These are phyloP conservation scores for Coniochaeta sp. DNA, from an alignment of 2,329 filamentous ascomycete genomes.

Conservation along the genomic window DNA sequence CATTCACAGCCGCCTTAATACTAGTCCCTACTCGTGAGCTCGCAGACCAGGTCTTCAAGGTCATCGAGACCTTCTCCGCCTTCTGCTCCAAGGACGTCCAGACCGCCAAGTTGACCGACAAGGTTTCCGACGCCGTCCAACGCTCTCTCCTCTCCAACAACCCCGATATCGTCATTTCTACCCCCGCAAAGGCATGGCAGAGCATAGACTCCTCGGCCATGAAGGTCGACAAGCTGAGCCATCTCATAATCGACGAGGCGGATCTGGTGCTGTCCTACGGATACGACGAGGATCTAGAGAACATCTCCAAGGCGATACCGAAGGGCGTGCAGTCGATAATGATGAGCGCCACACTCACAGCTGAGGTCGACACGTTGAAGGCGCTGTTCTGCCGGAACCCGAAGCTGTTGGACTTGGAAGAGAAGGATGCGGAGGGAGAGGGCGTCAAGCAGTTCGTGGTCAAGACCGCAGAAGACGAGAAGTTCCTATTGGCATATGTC, in stretches of 20 bases:
- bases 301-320: slow-evolving; percentile 69
- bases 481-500: slow-evolving; percentile 86
- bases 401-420: slow-evolving; percentile 72
- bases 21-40: slow-evolving; percentile 93
- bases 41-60: slow-evolving; percentile 80
- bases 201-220: slow-evolving; percentile 70
- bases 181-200: slow-evolving; percentile 74
- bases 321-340: slow-evolving; percentile 84
- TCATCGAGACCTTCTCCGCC: slow-evolving; percentile 66
- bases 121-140: slow-evolving; percentile 83
- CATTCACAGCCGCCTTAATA: slow-evolving; percentile 68
- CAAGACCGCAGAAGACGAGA: slow-evolving; percentile 91
- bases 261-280: slow-evolving; percentile 92
- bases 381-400: slow-evolving; percentile 79
- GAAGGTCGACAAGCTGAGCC: slow-evolving; percentile 61
- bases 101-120: slow-evolving; percentile 81
- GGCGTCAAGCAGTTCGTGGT: slow-evolving; percentile 83
- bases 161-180: slow-evolving; percentile 87
- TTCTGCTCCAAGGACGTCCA: slow-evolving; percentile 83
- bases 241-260: slow-evolving; percentile 88
- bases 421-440: slow-evolving; percentile 69
- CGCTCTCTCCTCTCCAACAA: slow-evolving; percentile 76
- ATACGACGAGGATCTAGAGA: slow-evolving; percentile 83
- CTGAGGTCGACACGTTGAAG: slow-evolving; percentile 80
- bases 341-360: slow-evolving; percentile 87